A percentile compares a stretch with the other conserved stretches of the same genome.
phyloP scores from a whole-genome alignment of 257 asterid species.

The Linderniella brevidens region DNA sequence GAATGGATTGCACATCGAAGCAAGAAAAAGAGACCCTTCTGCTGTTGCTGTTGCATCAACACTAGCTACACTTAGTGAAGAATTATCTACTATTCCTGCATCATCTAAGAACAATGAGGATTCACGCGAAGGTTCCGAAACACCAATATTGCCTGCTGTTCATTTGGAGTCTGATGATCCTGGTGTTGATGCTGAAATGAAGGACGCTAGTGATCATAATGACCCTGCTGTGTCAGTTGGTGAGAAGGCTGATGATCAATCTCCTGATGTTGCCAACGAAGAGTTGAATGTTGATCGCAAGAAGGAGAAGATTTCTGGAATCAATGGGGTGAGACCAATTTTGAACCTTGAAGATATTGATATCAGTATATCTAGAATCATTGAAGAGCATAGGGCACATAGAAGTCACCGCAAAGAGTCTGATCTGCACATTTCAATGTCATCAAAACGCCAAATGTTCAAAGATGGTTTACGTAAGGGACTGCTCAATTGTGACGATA shows the following conservation, averaged over 20 bases:
- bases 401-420: slow-evolving; percentile 39
- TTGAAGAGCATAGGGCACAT: slow-evolving; percentile 43
- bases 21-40: slow-evolving; percentile 73
- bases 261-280: no score
- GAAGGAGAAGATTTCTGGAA: no score
- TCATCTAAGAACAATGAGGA: slow-evolving; percentile 42
- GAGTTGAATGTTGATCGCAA: no score
- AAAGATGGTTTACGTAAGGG: slow-evolving; percentile 44
- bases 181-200: slow-evolving; percentile 51
- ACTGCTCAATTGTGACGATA: slow-evolving; percentile 35
- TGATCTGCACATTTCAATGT: slow-evolving; percentile 35
- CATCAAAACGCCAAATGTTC: slow-evolving; percentile 32
- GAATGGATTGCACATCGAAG: slow-evolving; percentile 37
- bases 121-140: slow-evolving; percentile 25
- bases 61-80: slow-evolving; percentile 68
- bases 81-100: slow-evolving; percentile 39
- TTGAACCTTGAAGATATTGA: no score
- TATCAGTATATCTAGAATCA: slow-evolving; percentile 1
- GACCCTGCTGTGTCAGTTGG: no score
- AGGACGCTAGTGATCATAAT: slow-evolving; percentile 14
- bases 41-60: slow-evolving; percentile 83
- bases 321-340: no score
- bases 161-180: slow-evolving; percentile 50
- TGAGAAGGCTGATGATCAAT: no score
- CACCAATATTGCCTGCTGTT: slow-evolving; percentile 38